Percentiles rank a stretch among this genome's conserved stretches.
These are phyloP conservation scores for Lophiostoma macrostomum DNA, from an alignment of 495 filamentous ascomycete species.

Conservation along the genomic window DNA sequence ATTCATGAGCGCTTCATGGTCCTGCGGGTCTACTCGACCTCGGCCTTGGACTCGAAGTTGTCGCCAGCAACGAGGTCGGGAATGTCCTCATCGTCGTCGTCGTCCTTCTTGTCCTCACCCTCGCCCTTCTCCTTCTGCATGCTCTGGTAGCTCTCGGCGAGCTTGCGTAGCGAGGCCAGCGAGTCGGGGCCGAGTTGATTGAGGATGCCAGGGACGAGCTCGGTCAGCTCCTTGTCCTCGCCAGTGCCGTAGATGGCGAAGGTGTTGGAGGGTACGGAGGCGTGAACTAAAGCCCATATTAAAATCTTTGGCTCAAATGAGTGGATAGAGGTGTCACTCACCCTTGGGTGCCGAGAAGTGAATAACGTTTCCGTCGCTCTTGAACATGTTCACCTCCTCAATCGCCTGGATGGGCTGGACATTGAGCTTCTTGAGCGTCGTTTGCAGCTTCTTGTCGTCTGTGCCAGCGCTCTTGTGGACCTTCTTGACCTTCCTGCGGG, in stretches of 20 bases:
- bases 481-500: slow-evolving; percentile 97
- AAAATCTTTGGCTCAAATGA: not conserved
- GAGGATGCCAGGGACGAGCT: slow-evolving; percentile 97
- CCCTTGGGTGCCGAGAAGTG: slow-evolving; percentile 97
- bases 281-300: slow-evolving; percentile 87
- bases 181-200: slow-evolving; percentile 99
- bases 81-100: slow-evolving; percentile 81
- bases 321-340: slow-evolving; percentile 45
- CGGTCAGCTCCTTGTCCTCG: slow-evolving; percentile 99
- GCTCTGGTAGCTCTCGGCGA: slow-evolving; percentile 98
- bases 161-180: slow-evolving; percentile 94
- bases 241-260: slow-evolving; percentile 99
- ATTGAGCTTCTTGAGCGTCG: slow-evolving; percentile 53
- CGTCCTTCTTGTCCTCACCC: slow-evolving; percentile 66
- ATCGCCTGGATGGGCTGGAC: slow-evolving; percentile 84
- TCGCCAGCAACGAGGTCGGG: slow-evolving; percentile 93
- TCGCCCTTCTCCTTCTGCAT: slow-evolving; percentile 92
- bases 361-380: slow-evolving; percentile 98
- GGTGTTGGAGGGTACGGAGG: slow-evolving; percentile 92
- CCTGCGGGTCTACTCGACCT: slow-evolving; percentile 71
- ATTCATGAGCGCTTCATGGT: too few species aligned
- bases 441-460: slow-evolving; percentile 99
- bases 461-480: slow-evolving; percentile 83
- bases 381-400: slow-evolving; percentile 99
- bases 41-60: slow-evolving; percentile 84